These are phyloP conservation scores for Malus hybrid DNA, from an alignment of 331 rosid genomes.

Conservation along the genomic window DNA sequence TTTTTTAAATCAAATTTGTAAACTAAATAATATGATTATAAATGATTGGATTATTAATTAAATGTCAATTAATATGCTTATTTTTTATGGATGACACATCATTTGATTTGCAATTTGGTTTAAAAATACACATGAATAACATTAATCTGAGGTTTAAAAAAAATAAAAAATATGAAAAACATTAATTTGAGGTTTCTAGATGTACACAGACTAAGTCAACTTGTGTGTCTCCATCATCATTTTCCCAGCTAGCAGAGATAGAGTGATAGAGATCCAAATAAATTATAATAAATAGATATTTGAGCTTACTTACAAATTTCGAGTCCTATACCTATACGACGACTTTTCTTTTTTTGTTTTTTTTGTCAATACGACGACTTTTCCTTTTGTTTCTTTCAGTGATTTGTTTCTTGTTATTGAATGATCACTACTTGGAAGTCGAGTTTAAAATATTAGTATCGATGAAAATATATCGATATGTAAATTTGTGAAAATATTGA, in stretches of 20 bases:
- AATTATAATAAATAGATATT: background rate
- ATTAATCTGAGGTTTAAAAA: background rate
- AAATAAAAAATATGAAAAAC: no score
- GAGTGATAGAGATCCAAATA: background rate
- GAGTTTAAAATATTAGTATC: no score
- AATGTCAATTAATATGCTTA: no score
- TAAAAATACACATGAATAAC: background rate
- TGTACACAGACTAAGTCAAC: background rate
- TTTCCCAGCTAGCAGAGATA: background rate
- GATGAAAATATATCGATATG: no score
- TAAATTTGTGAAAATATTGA: no score
- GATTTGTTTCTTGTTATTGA: background rate
- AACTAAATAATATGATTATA: fast-evolving
- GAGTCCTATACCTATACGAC: no score
- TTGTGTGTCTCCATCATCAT: background rate
- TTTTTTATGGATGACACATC: fast-evolving
- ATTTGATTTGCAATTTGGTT: no score
- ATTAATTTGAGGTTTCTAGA: background rate
- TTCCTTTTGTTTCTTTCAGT: background rate
- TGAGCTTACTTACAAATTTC: background rate
- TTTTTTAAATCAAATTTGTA: no score
- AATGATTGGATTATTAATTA: no score
- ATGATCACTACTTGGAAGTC: no score
- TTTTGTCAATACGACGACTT: background rate
- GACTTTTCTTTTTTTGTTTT: no score